Base-by-base conservation (phyloP, 352 stramenopile species). In the Phytophthora podocarpi region DNA sequence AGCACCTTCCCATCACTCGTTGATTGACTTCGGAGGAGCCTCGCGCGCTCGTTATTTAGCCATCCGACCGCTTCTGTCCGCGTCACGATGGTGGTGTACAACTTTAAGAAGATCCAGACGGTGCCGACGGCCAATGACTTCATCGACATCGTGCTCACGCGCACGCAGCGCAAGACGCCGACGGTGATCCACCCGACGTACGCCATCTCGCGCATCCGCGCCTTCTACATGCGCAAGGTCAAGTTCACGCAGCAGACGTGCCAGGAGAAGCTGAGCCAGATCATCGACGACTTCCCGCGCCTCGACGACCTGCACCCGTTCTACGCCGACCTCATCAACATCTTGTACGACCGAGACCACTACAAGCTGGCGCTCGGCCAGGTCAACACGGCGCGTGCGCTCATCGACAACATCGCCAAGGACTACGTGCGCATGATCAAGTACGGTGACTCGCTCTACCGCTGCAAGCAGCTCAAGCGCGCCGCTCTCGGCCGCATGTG, bases 211-310 rank as follows among this genome's bases (percentile, higher is more conserved):
- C 88, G 97, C 64, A 99, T 99, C 83, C 83, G 80, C 50, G 82
- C 87, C 39, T 96, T 92, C 59, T 95, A 95, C 90, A 99, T 99
- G 97, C 87, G 97, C 75, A 99, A 99, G 87, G 97, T 99, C 74
- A 99, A 99, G 80, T 99, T 99, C 85, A 99, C 97, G 59, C 97
- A 99, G 83, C 96, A 99, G 82, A 99, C 96, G 35, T 99, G 98
- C 71, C 95, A 97, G 52, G 98, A 99, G 67, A 97, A 98, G 58
- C 89, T 99, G 8, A 95, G 86, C 16, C 81, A 91, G 58, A 99
- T 99, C 75, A 97, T 99, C 48, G 89, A 97, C 41, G 96, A 99
- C 77, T 99, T 99, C 73, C 98, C 98, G 59, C 96, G 97, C 24
- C 87, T 99, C 5, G 98, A 99, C 55, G 94, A 98, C 68, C 87